phyloP scores from a whole-genome alignment of 1,284 basidiomycete genomes.

The Coniferiporia sulphurascens region DNA sequence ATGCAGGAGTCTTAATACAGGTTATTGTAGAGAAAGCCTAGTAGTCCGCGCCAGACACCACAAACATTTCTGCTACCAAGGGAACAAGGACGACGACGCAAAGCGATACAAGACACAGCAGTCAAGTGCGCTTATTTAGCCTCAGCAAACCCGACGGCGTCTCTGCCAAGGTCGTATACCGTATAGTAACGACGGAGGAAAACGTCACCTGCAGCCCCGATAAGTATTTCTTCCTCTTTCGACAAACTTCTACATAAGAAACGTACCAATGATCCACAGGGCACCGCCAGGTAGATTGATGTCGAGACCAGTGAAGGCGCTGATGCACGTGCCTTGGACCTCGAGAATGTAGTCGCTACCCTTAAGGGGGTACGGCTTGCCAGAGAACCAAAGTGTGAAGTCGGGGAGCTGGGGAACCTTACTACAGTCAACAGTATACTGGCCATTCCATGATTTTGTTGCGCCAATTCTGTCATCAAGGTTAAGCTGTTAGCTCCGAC shows the following conservation, averaged over 20 bases:
- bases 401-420: slow-evolving; percentile 84
- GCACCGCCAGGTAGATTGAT: slow-evolving; percentile 84
- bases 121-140: slow-evolving; percentile 6
- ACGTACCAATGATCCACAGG: slow-evolving; percentile 90
- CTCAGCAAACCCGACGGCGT: slow-evolving; percentile 86
- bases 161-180: slow-evolving; percentile 83
- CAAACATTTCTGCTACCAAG: background rate
- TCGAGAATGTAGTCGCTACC: slow-evolving; percentile 88
- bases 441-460: slow-evolving; percentile 89
- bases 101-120: background rate
- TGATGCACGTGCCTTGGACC: slow-evolving; percentile 89
- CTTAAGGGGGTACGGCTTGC: slow-evolving; percentile 76
- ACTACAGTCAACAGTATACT: slow-evolving; percentile 89
- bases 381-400: slow-evolving; percentile 80
- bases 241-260: slow-evolving; percentile 16
- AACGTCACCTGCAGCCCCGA: slow-evolving; percentile 55
- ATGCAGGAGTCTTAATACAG: background rate
- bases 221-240: slow-evolving; percentile 3
- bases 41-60: slow-evolving; percentile 3
- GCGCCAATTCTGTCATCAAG: slow-evolving; percentile 65
- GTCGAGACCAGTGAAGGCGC: slow-evolving; percentile 90
- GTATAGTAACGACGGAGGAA: slow-evolving; percentile 92
- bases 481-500: slow-evolving; percentile 17
- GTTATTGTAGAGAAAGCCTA: background rate
- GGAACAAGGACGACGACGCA: background rate